Base-by-base conservation (phyloP, 1,284 basidiomycete genomes). In the Leccinum solheimii region DNA sequence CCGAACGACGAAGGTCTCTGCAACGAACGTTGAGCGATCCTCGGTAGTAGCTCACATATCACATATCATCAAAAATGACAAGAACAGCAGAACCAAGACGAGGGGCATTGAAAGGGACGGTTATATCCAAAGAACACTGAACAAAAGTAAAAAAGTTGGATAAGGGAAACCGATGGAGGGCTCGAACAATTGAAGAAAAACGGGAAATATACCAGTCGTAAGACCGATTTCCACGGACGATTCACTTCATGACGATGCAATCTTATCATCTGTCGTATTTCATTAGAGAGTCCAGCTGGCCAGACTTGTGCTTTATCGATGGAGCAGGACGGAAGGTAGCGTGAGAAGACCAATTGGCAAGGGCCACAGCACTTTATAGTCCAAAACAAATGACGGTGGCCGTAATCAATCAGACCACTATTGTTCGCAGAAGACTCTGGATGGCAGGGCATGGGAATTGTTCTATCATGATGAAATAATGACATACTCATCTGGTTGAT, bases 361-460 rank as follows among this genome's bases (percentile, higher is more conserved):
- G 16, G 30, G 27, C 34, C 30, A 64, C 56, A 57, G 56, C 59
- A 66, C 56, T 68, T 51, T 69, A 68, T 68, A 71, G 16, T 19
- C 36, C 36, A 38, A 49, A 48, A 48, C 26, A 40, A 5, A 9
- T 11, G 32, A 34, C 11, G 5, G n/a, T 43, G 40, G 50, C 57
- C 58, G 55, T 64, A 63, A 69, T 59, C 26, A 64, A 56, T 57
- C 30, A 58, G 55, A 38, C 55, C 48, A 53, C 67, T 62, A 52
- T 21, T 7, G 26, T 51, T n/a, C 21, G 23, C 56, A 32, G 56
- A 56, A 32, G n/a, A 26, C 23, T 19, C 26, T 57, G 21, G 59
- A 56, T 40, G 19, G 8, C 48, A 50, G 13, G 21, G 13, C 21
- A 49, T 16, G 48, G 26, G 23, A 26, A 49, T 2, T 38, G 16